phyloP scores from a whole-genome alignment of 106 monocot genomes.

The Dioscorea alata region DNA sequence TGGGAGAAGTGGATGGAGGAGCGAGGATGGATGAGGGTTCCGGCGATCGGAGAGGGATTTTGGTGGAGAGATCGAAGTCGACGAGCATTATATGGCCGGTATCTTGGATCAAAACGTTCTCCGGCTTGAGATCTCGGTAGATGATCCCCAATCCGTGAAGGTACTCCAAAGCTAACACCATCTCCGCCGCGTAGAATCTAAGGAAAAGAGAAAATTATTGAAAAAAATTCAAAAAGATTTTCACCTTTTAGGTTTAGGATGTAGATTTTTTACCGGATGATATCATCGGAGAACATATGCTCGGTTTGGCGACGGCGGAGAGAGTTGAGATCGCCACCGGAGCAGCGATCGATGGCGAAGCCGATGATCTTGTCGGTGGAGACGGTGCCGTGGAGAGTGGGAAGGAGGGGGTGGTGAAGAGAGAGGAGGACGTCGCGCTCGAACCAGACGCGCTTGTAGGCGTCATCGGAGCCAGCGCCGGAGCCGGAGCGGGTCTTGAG shows the following conservation, averaged over 20 bases:
- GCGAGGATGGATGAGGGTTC: neutral
- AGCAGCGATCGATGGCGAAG: slow-evolving; percentile 64
- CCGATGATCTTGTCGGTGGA: slow-evolving; percentile 74
- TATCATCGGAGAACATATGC: slow-evolving; percentile 71
- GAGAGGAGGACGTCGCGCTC: slow-evolving; percentile 66
- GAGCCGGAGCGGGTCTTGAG: slow-evolving; percentile 3
- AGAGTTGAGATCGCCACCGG: slow-evolving; percentile 67
- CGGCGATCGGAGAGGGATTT: slow-evolving; percentile 16
- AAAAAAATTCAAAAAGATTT: neutral
- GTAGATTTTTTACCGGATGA: slow-evolving; percentile 40
- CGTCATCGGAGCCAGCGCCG: slow-evolving; percentile 3
- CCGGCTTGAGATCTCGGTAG: slow-evolving; percentile 94
- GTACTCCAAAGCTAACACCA: slow-evolving; percentile 73
- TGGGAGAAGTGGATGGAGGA: neutral
- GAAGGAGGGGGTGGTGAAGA: slow-evolving; percentile 72
- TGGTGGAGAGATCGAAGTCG: slow-evolving; percentile 93
- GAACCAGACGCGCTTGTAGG: slow-evolving; percentile 69
- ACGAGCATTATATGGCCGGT: slow-evolving; percentile 90
- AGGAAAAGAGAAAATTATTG: slow-evolving; percentile 1
- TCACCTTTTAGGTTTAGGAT: neutral
- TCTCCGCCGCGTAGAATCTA: slow-evolving; percentile 95
- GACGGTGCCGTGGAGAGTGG: slow-evolving; percentile 62
- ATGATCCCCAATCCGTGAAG: slow-evolving; percentile 72
- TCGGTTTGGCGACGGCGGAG: slow-evolving; percentile 58
- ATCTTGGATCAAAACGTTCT: slow-evolving; percentile 82